Percentiles rank a stretch among this genome's conserved stretches.
These are phyloP conservation scores for Pseudopyrenochaeta lycopersici DNA, from an alignment of 2,329 filamentous ascomycete genomes.

Conservation along the genomic window DNA sequence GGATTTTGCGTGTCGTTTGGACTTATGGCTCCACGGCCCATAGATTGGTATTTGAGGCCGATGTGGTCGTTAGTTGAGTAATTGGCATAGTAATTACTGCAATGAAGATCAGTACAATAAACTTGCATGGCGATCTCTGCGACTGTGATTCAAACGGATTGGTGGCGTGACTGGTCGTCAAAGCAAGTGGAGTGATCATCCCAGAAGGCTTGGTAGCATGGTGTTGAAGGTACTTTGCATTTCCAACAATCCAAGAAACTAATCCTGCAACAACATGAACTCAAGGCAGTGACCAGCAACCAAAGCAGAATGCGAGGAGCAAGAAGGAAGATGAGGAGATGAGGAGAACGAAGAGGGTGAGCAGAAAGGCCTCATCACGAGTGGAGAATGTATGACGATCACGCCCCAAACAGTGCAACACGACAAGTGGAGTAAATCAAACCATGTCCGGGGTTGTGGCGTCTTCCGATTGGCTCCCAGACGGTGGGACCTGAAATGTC, in stretches of 20 bases:
- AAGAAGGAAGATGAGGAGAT: not conserved
- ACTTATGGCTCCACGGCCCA: constrained; percentile 26
- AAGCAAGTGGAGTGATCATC: not conserved
- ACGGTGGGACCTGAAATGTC: constrained; percentile 15
- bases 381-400: constrained; percentile 4
- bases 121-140: not conserved
- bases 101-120: constrained; percentile 2
- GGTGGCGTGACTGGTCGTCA: constrained; percentile 25
- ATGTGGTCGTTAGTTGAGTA: constrained; percentile 14
- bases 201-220: not conserved
- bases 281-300: not conserved
- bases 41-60: constrained; percentile 14
- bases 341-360: not conserved
- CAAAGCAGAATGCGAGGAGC: not conserved
- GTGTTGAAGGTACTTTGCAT: not conserved
- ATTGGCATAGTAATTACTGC: constrained; percentile 8
- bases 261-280: not conserved
- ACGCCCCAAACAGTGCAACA: constrained; percentile 10
- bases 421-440: constrained; percentile 1
- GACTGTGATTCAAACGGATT: not conserved
- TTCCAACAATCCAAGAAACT: too few species aligned
- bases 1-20: constrained; percentile 11
- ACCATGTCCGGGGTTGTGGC: constrained; percentile 15
- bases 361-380: not conserved
- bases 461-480: constrained; percentile 22